Percentiles rank a stretch among this genome's conserved stretches.
Conservation (phyloP, 805 yeast species). For the Candida xiaguanensis region DNA sequence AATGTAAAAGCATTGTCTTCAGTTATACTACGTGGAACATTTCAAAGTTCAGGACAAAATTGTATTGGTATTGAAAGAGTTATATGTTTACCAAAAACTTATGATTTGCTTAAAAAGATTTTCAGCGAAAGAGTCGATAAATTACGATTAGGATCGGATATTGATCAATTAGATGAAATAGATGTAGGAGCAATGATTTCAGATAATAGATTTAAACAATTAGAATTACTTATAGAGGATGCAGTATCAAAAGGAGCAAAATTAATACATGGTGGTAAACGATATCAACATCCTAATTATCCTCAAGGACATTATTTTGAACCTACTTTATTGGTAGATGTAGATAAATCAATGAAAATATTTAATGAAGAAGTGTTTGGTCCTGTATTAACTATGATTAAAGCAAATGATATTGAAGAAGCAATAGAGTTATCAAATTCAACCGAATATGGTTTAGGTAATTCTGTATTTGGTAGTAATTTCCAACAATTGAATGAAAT, state of each 20-base stretch:
- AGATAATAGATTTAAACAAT: conserved; percentile 62
- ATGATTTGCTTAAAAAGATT: conserved; percentile 56
- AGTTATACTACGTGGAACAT: conserved; percentile 88
- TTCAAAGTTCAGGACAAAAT: conserved; percentile 96
- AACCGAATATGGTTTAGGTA: conserved; percentile 87
- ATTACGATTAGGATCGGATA: conserved; percentile 82
- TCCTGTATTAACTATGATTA: conserved; percentile 79
- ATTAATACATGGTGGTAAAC: conserved; percentile 75
- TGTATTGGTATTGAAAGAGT: conserved; percentile 97
- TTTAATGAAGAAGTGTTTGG: conserved; percentile 94
- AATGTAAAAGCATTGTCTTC: conserved; percentile 56
- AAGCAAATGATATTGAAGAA: conserved; percentile 60
- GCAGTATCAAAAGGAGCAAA: conserved; percentile 83
- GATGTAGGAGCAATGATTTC: conserved; percentile 97
- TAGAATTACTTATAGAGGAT: conserved; percentile 65
- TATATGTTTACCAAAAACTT: conserved; percentile 68
- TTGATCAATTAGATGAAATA: conserved; percentile 84
- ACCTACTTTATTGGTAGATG: conserved; percentile 86
- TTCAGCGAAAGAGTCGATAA: conserved; percentile 54
- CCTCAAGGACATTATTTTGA: conserved; percentile 93
- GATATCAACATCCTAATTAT: conserved; percentile 81
- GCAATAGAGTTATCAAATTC: conserved; percentile 78
- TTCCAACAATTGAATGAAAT: conserved; percentile 56
- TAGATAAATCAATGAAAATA: conserved; percentile 66
- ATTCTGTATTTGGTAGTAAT: conserved; percentile 77